Base-by-base conservation (phyloP, 371 early-diverging fungal genomes). In the Mortierella sp. region DNA sequence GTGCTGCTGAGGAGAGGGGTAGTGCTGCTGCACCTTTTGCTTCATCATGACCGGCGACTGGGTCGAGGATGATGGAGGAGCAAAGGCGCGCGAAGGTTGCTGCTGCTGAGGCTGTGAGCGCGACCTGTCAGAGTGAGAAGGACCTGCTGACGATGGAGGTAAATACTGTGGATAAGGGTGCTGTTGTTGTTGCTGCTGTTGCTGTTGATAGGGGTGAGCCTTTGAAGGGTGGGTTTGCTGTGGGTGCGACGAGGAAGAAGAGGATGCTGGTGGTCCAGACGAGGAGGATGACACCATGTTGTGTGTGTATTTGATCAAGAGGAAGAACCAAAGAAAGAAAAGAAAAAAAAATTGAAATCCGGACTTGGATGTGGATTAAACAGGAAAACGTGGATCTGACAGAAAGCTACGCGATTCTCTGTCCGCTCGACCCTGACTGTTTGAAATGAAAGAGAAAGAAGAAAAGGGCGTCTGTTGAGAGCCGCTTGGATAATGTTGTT, bases 201-300 rank as follows among this genome's bases (percentile, higher is more conserved):
- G 53, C 31, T 65, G 72, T 39, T 65, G 68, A 41, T 66, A 44
- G 22, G 37, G 66, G n/a, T 73, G 50, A 39, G 40, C 39, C 40
- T 73, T 53, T 66, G 39, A 37, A 34, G 50, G 73, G 41, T 73
- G 43, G n/a, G 68, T 19, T 13, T 47, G 58, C 11, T 70, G 70
- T 34, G 61, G 39, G 37, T 47, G 71, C 61, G 63, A n/a, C 13
- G 39, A 34, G 22, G 67, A 48, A 26, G 67, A 65, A 44, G 75
- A 67, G 14, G 69, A 40, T 26, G 63, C 24, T 37, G 69, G 24
- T n/a, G 76, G 70, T 29, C 70, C 52, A 29, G 70, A 50, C 31
- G 75, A 52, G 7, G 70, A 64, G 11, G 76, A 77, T 13, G 77
- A 71, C 29, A 65, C 52, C 66, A 66, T 61, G 39, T 16, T 14